Evolutionary conservation across 2,329 filamentous ascomycete species (phyloP).

Genomic region (Hysterium pulicare): DNA sequence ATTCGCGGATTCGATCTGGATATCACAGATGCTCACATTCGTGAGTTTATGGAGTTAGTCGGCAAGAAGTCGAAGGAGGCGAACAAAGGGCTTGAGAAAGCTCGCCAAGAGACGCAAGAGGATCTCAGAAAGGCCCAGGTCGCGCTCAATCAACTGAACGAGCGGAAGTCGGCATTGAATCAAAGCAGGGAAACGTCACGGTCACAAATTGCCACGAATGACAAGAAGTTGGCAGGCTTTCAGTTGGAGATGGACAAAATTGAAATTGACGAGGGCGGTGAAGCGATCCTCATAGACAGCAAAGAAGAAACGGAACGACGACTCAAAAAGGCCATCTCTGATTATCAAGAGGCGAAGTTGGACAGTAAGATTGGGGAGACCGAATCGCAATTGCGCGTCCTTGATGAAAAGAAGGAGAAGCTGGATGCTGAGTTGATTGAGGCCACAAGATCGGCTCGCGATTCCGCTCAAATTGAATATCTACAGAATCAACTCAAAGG

Average conservation of each 20-base stretch:
- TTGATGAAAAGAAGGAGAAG: conserved; percentile 70
- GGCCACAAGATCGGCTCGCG: conserved; percentile 74
- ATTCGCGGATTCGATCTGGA: conserved; percentile 83
- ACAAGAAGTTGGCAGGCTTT: conserved; percentile 63
- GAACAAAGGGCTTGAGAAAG: conserved; percentile 70
- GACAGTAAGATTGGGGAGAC: conserved; percentile 67
- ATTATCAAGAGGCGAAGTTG: conserved; percentile 62
- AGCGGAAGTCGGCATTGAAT: conserved; percentile 66
- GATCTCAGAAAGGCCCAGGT: conserved; percentile 72
- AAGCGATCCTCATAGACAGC: conserved; percentile 71
- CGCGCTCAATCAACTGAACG: conserved; percentile 69
- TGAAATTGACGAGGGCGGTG: conserved; percentile 79
- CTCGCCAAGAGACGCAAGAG: conserved; percentile 69
- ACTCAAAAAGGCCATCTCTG: conserved; percentile 60
- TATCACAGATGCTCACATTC: conserved; percentile 68
- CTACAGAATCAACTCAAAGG: conserved; percentile 76
- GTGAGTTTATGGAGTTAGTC: conserved; percentile 74
- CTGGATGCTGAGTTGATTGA: conserved; percentile 79
- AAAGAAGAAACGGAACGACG: conserved; percentile 65
- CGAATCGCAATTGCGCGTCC: conserved; percentile 61
- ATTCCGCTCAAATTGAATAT: conserved; percentile 79
- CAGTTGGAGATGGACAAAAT: conserved; percentile 71
- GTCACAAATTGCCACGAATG: conserved; percentile 69
- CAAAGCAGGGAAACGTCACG: conserved; percentile 73
- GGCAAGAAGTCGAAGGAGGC: conserved; percentile 74